phyloP scores from a whole-genome alignment of 2,329 filamentous ascomycete genomes.

The Exophiala viscosa region DNA sequence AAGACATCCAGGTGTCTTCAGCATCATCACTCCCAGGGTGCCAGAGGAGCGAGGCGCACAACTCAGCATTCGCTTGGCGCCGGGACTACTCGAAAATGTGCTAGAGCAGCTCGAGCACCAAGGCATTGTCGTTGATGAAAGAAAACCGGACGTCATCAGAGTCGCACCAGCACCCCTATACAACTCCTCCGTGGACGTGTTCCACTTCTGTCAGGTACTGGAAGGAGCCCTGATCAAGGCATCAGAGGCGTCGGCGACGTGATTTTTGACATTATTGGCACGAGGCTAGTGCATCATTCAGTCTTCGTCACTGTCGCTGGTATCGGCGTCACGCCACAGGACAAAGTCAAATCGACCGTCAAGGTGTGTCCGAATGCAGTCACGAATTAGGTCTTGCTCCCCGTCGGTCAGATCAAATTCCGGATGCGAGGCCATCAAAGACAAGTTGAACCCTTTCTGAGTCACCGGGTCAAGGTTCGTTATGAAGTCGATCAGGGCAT shows the following conservation, averaged over 20 bases:
- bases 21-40: constrained; percentile 66
- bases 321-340: constrained; percentile 25
- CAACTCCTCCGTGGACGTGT: constrained; percentile 73
- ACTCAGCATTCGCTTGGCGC: constrained; percentile 66
- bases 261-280: background rate
- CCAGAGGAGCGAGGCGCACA: constrained; percentile 71
- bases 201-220: constrained; percentile 45
- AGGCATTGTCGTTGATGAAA: constrained; percentile 75
- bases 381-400: constrained; percentile 31
- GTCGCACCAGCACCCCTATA: constrained; percentile 82
- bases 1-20: constrained; percentile 44
- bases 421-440: constrained; percentile 30
- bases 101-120: constrained; percentile 60
- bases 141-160: constrained; percentile 79
- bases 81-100: constrained; percentile 68
- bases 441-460: constrained; percentile 33
- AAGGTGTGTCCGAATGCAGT: constrained; percentile 25
- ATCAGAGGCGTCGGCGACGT: background rate
- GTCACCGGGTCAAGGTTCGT: constrained; percentile 28
- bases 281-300: constrained; percentile 6
- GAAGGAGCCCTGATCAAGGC: constrained; percentile 12
- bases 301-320: constrained; percentile 27
- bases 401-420: constrained; percentile 28
- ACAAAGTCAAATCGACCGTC: constrained; percentile 29
- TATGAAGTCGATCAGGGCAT: constrained; percentile 34